Evolutionary conservation across 2,329 filamentous ascomycete species (phyloP).

Genomic region (Phialocephala sp.): DNA sequence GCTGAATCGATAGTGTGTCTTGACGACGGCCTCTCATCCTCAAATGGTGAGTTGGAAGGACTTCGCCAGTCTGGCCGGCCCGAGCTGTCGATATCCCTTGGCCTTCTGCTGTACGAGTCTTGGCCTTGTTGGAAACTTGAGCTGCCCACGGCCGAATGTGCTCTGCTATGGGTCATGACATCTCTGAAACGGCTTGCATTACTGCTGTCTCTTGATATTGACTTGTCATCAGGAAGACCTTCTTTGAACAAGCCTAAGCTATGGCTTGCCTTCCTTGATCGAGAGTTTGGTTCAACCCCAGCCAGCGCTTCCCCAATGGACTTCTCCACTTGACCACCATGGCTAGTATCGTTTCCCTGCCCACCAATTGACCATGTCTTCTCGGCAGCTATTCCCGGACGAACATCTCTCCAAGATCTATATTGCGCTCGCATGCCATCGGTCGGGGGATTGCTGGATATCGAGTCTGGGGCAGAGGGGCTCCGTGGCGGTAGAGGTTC

Average conservation of each 20-base stretch:
- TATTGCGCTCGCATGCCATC: conserved; percentile 42
- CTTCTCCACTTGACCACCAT: conserved; percentile 67
- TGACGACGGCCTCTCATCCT: conserved; percentile 16
- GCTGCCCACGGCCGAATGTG: conserved; percentile 17
- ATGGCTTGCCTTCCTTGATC: conserved; percentile 71
- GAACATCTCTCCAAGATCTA: conserved; percentile 43
- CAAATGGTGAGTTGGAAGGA: conserved; percentile 19
- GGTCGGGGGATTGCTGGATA: conserved; percentile 38
- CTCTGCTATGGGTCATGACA: conserved; percentile 29
- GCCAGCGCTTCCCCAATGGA: conserved; percentile 67
- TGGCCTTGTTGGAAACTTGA: conserved; percentile 2
- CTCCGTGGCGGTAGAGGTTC: conserved; percentile 30
- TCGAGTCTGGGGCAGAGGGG: conserved; percentile 26
- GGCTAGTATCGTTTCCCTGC: conserved; percentile 55
- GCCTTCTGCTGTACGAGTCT: background rate
- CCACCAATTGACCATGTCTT: conserved; percentile 70
- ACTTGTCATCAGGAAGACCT: conserved; percentile 64
- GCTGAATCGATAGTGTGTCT: conserved; percentile 10
- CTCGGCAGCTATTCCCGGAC: conserved; percentile 47
- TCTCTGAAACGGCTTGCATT: conserved; percentile 42
- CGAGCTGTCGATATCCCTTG: background rate
- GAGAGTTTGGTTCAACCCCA: conserved; percentile 65
- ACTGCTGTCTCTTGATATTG: conserved; percentile 56
- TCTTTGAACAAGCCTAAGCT: conserved; percentile 72
- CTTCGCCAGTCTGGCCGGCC: conserved; percentile 7